Percentiles rank a stretch among this genome's conserved stretches.
Evolutionary conservation across 1,139 yeast species (phyloP).

Genomic region (Protomyces macrosporus): DNA sequence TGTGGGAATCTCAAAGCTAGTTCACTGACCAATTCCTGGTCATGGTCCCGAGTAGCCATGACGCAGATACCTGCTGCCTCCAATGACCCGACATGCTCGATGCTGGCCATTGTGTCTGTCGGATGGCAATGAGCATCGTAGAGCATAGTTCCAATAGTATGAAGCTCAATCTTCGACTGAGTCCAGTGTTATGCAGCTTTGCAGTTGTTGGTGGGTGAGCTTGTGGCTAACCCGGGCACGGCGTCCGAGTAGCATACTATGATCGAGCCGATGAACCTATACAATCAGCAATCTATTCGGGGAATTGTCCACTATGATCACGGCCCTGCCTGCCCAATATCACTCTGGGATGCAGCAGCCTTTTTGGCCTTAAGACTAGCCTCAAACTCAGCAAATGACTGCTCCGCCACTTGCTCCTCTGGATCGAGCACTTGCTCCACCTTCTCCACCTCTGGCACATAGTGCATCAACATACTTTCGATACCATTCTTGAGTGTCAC

Average conservation of each 20-base stretch:
- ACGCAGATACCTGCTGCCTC: conserved; percentile 31
- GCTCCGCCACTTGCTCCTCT: conserved; percentile 57
- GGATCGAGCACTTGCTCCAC: conserved; percentile 63
- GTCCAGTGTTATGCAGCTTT: too few species aligned
- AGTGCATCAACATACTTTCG: conserved; percentile 77
- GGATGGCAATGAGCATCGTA: conserved; percentile 30
- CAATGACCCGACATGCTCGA: conserved; percentile 33
- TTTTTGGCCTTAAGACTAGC: conserved; percentile 35
- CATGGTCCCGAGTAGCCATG: conserved; percentile 43
- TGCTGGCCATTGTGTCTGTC: conserved; percentile 30
- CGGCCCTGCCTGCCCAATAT: conserved; percentile 4
- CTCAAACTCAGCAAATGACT: conserved; percentile 67
- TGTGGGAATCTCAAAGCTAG: conserved; percentile 36
- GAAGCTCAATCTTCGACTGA: too few species aligned
- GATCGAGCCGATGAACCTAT: too few species aligned
- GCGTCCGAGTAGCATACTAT: too few species aligned
- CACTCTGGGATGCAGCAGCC: conserved; percentile 8
- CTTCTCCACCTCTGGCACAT: conserved; percentile 72
- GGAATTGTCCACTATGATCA: neutral
- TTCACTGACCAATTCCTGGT: conserved; percentile 38
- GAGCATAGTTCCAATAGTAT: neutral
- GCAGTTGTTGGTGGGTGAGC: too few species aligned
- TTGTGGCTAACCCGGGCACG: too few species aligned
- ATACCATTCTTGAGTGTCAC: conserved; percentile 77
- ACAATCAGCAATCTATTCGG: too few species aligned